A percentile compares a stretch with the other conserved stretches of the same genome.
These are phyloP conservation scores for Geranium incanum DNA, from an alignment of 441 rosid species.

Conservation along the genomic window DNA sequence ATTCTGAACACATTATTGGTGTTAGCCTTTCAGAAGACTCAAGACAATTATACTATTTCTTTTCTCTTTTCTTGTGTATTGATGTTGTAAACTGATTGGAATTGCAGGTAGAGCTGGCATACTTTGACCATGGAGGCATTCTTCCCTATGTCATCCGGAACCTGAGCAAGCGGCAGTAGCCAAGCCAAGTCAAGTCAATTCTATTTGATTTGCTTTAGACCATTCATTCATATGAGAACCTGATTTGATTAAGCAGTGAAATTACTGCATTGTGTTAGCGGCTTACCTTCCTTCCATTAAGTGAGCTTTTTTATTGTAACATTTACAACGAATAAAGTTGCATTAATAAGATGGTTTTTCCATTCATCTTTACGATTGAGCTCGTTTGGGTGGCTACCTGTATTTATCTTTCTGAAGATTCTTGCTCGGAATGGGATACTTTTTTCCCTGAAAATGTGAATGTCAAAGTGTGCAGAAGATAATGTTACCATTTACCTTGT, in stretches of 20 bases:
- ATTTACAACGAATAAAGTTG: not conserved
- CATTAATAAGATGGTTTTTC: no score
- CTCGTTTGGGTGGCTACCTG: no score
- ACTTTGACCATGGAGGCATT: slow-evolving; percentile 1
- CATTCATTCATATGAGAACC: not conserved
- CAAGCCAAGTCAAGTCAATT: not conserved
- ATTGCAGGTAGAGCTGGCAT: not conserved
- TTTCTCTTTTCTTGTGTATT: not conserved
- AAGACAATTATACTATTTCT: no score
- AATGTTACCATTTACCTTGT: no score
- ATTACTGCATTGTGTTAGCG: not conserved
- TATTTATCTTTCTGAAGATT: no score
- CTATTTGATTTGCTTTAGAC: not conserved
- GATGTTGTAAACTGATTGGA: not conserved
- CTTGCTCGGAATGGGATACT: no score
- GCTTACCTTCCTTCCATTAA: not conserved
- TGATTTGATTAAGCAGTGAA: not conserved
- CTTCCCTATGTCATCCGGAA: not conserved
- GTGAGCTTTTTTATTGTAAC: not conserved
- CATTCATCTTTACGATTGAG: no score
- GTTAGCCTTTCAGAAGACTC: no score
- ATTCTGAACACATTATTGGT: no score
- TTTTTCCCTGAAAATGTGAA: no score
- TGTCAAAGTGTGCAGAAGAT: no score
- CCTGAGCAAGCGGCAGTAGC: not conserved